These are phyloP conservation scores for Linaria vulgaris DNA, from an alignment of 257 asterid species.

Conservation along the genomic window DNA sequence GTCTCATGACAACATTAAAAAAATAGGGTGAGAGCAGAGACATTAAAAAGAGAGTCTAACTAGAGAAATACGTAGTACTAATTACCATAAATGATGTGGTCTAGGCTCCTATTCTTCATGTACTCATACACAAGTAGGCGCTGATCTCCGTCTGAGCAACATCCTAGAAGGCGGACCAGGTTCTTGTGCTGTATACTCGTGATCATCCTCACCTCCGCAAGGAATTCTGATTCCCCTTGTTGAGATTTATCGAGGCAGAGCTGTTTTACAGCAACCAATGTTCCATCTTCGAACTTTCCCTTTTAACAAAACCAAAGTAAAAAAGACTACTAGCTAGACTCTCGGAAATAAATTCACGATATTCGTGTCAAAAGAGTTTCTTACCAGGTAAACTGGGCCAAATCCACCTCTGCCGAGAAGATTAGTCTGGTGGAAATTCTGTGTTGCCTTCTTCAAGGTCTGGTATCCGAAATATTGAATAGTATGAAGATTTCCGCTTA, in stretches of 20 bases:
- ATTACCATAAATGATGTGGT: constrained; percentile 66
- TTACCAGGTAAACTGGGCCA: constrained; percentile 84
- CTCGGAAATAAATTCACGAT: not conserved
- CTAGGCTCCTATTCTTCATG: constrained; percentile 78
- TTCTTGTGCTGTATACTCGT: constrained; percentile 85
- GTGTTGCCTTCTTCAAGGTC: constrained; percentile 69
- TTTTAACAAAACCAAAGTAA: constrained; percentile 15
- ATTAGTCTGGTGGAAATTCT: constrained; percentile 59
- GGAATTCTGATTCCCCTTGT: constrained; percentile 79
- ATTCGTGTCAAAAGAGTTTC: not conserved
- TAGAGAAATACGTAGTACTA: not conserved
- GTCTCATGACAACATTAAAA: constrained; percentile 4
- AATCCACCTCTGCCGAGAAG: constrained; percentile 89
- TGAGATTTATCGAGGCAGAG: constrained; percentile 63
- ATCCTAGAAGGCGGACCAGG: constrained; percentile 73
- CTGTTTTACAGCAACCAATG: constrained; percentile 61
- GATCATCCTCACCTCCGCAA: constrained; percentile 66
- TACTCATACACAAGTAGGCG: constrained; percentile 77
- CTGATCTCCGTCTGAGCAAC: constrained; percentile 76
- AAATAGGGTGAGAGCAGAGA: not conserved
- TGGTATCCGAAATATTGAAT: constrained; percentile 56
- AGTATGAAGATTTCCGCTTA: constrained; percentile 56
- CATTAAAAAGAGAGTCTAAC: too few species aligned
- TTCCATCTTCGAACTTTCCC: constrained; percentile 73
- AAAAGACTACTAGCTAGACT: not conserved